phyloP scores from a whole-genome alignment of 345 rosid genomes.

The Salix brachista region DNA sequence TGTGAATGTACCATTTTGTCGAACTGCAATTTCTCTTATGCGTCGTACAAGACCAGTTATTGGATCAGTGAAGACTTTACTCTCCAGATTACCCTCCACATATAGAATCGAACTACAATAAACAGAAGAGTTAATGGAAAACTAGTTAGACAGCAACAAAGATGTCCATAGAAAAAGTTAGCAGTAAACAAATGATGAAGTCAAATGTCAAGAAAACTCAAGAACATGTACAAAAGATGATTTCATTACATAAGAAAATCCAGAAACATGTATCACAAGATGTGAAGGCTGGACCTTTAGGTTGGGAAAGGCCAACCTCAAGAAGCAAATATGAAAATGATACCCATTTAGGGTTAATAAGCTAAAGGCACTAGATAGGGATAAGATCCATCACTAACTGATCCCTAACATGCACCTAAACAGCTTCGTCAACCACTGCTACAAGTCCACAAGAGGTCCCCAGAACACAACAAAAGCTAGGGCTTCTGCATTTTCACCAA shows the following conservation, averaged over 20 bases:
- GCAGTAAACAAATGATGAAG: constrained; percentile 1
- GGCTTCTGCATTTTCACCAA: too few relatives aligned
- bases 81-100: constrained; percentile 89
- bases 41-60: constrained; percentile 71
- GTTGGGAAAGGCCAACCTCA: not conserved
- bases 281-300: not conserved
- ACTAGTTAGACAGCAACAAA: not conserved
- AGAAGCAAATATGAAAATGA: not conserved
- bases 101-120: constrained; percentile 52
- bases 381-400: too few relatives aligned
- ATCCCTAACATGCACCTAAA: too few relatives aligned
- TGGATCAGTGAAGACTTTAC: constrained; percentile 70
- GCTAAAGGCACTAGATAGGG: too few relatives aligned
- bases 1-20: constrained; percentile 55
- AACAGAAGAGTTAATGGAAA: not conserved
- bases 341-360: too few relatives aligned
- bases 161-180: constrained; percentile 1
- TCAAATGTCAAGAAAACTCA: not conserved
- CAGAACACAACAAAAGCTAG: too few relatives aligned
- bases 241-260: not conserved
- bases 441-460: too few relatives aligned
- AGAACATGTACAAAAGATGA: not conserved
- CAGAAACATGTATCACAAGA: not conserved
- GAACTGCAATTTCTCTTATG: constrained; percentile 72
- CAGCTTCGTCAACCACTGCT: too few relatives aligned